Base-by-base conservation (phyloP, 1,139 yeast genomes). In the Saccharomyces pastorianus region DNA sequence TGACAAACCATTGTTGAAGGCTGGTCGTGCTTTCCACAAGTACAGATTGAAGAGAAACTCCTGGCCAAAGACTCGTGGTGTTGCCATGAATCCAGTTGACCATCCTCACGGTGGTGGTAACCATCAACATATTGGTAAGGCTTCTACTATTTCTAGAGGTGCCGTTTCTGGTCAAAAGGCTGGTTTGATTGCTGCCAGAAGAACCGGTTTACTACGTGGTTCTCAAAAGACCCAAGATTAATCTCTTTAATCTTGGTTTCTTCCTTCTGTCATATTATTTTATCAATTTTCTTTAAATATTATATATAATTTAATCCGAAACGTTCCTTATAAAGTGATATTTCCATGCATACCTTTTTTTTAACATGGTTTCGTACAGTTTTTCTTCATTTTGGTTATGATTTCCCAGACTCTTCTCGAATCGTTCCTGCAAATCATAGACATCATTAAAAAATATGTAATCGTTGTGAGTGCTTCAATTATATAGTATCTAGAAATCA, bases 61-160 rank as follows among this genome's bases (percentile, higher is more conserved):
- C 68, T 90, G 97, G 97, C 97, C 97, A 81, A 89, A 88, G 88
- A 91, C 97, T 76, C 89, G 97, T 83, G 98, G 97, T 90, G 97
- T 90, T 77, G 96, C 96, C 77, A 90, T 90, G 96, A 85, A 90
- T 83, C 98, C 98, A 80, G 98, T 91, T 76, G 98, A 91, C 79
- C 98, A 91, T 84, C 98, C 98, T 78, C 98, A 91, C 80, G 99
- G 99, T 88, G 99, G 99, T 91, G 99, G 99, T 93, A 93, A 93
- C 97, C 99, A 93, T 82, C 99, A 93, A 85, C 99, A 93, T 80
- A 93, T 93, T 85, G 98, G 99, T 91, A 93, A 93, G 87, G 99
- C 99, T 76, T 93, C 99, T 73, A 93, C 99, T 75, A 93, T 93
- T 74, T 86, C 96, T 71, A 90, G 99, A 88, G 96, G 96, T 79